Percentiles rank a stretch among this genome's conserved stretches.
Evolutionary conservation across 106 monocot genomes (phyloP).

Genomic region (Apostasia shenzhenica): DNA sequence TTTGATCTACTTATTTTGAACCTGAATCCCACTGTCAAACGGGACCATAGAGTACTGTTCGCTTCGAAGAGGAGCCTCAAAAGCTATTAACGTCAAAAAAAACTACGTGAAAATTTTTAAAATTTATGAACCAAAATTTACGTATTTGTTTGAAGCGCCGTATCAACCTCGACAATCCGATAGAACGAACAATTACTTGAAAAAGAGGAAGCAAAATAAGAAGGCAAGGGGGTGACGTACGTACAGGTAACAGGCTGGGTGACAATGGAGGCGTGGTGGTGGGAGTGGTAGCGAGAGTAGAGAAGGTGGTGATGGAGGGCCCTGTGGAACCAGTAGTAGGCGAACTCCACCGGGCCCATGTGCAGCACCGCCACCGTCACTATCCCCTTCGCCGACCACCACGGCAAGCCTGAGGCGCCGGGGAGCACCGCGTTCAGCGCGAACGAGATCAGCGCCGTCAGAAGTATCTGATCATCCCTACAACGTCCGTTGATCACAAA

Average conservation of each 20-base stretch:
- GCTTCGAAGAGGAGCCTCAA: too few relatives aligned
- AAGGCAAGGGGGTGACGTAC: not conserved
- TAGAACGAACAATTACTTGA: not conserved
- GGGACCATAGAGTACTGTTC: too few relatives aligned
- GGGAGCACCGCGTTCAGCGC: slow-evolving; percentile 16
- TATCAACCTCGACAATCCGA: not conserved
- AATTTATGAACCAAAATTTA: too few relatives aligned
- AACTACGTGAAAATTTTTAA: too few relatives aligned
- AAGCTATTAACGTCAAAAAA: too few relatives aligned
- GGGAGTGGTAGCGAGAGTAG: slow-evolving; percentile 51
- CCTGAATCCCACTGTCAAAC: too few relatives aligned
- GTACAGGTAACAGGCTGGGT: slow-evolving; percentile 54
- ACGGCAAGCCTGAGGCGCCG: slow-evolving; percentile 12
- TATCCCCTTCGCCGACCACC: slow-evolving; percentile 33
- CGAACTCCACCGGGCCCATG: slow-evolving; percentile 50
- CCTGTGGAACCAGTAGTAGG: slow-evolving; percentile 55
- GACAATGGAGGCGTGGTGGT: slow-evolving; percentile 53
- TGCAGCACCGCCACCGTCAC: slow-evolving; percentile 18
- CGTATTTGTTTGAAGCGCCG: too few relatives aligned
- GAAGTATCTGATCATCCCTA: slow-evolving; percentile 58
- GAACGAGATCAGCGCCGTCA: slow-evolving; percentile 34
- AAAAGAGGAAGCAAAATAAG: not conserved
- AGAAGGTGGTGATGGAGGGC: slow-evolving; percentile 52
- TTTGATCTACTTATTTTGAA: too few relatives aligned
- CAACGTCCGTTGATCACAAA: not conserved